These are phyloP conservation scores for Ceriops tagal DNA, from an alignment of 345 rosid genomes.

Conservation along the genomic window DNA sequence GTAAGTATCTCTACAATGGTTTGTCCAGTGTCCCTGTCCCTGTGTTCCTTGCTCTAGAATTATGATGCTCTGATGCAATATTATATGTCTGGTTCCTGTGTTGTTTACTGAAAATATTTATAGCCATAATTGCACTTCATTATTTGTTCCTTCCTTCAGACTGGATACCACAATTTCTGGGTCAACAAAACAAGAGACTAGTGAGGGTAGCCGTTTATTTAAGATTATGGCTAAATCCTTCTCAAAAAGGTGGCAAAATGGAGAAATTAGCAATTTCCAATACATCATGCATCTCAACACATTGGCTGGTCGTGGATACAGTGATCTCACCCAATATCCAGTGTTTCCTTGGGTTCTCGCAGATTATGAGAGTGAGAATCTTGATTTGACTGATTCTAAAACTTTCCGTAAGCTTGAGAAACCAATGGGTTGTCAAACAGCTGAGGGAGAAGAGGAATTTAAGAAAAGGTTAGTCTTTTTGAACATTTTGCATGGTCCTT, in stretches of 20 bases:
- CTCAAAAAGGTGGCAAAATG: constrained; percentile 99
- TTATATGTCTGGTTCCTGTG: not conserved
- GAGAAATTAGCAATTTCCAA: constrained; percentile 99
- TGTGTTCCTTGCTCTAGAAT: too few relatives aligned
- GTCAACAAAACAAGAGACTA: constrained; percentile 81
- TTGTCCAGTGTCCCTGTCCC: too few relatives aligned
- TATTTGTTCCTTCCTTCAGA: constrained; percentile 44
- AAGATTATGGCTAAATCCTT: constrained; percentile 92
- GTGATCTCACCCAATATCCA: constrained; percentile 99
- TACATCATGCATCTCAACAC: constrained; percentile 99
- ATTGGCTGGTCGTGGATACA: constrained; percentile 97
- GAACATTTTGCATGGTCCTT: not conserved
- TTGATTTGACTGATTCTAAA: constrained; percentile 77
- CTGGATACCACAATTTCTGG: constrained; percentile 97
- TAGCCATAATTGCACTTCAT: constrained; percentile 14
- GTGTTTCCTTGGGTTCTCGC: constrained; percentile 99
- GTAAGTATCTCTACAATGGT: too few relatives aligned
- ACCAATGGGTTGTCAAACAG: constrained; percentile 99
- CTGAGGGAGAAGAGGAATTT: constrained; percentile 95
- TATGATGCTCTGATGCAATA: not conserved
- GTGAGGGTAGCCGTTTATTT: constrained; percentile 90
- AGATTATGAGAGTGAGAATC: constrained; percentile 85
- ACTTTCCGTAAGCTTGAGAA: constrained; percentile 91
- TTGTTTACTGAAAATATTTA: constrained; percentile 15
- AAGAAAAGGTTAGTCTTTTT: constrained; percentile 66